phyloP scores from a whole-genome alignment of 2,329 filamentous ascomycete species.

The Nemania sp. region DNA sequence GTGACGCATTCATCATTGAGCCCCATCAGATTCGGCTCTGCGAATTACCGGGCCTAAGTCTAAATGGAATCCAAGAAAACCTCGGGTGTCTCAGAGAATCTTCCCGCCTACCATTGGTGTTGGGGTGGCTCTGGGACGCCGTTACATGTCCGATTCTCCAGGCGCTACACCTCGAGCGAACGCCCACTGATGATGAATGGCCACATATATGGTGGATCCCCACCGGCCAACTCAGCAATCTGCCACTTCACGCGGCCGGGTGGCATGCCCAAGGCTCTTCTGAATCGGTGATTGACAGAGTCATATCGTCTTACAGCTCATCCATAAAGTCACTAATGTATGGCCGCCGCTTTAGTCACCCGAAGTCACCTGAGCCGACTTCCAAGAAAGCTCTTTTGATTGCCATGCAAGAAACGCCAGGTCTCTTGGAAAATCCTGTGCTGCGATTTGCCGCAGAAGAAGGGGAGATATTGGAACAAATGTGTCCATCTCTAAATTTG shows the following conservation, averaged over 20 bases:
- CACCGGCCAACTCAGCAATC: not conserved
- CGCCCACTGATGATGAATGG: not conserved
- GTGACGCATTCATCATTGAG: not conserved
- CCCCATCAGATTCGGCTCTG: not conserved
- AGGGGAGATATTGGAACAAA: not conserved
- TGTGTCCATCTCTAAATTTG: not conserved
- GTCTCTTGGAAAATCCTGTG: too few relatives aligned
- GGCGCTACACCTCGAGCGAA: not conserved
- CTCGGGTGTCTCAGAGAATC: not conserved
- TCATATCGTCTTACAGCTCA: not conserved
- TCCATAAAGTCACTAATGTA: not conserved
- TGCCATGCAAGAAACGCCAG: not conserved
- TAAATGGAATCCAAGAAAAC: not conserved
- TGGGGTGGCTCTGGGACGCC: conserved; percentile 3
- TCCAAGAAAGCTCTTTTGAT: not conserved
- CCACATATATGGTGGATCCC: conserved; percentile 2
- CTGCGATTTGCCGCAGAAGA: not conserved
- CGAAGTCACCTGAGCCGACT: too few relatives aligned
- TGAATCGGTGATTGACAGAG: not conserved
- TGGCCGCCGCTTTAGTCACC: too few relatives aligned
- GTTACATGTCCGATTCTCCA: not conserved
- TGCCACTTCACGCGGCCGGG: not conserved
- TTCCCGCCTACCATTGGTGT: too few relatives aligned
- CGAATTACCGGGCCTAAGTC: not conserved
- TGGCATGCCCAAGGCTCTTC: not conserved